Evolutionary conservation across 371 early-diverging fungal genomes (phyloP).

Genomic region (Amoeboaphelidium occidentale): DNA sequence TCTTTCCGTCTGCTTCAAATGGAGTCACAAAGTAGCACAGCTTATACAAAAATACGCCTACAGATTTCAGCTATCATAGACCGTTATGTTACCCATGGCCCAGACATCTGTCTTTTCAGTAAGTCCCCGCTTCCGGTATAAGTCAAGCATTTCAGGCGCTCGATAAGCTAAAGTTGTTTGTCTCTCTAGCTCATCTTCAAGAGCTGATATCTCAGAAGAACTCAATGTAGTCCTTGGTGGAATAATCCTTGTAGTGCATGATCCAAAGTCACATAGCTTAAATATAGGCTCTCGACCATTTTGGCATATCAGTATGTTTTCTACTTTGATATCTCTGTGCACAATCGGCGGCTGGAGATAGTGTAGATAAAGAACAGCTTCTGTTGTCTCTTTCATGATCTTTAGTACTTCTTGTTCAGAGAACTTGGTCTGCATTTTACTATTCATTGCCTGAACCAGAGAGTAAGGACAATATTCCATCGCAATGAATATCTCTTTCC

Average conservation of each 20-base stretch:
- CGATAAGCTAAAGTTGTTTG: slow-evolving; percentile 78
- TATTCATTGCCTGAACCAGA: too few relatives aligned
- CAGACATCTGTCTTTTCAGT: too few relatives aligned
- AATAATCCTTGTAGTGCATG: slow-evolving; percentile 41
- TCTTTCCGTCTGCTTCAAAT: too few relatives aligned
- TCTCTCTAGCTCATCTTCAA: slow-evolving; percentile 65
- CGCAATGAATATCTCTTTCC: too few relatives aligned
- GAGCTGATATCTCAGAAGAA: slow-evolving; percentile 25
- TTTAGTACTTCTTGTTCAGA: too few relatives aligned
- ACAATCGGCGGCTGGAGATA: slow-evolving; percentile 9
- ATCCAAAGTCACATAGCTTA: slow-evolving; percentile 86
- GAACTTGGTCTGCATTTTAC: too few relatives aligned
- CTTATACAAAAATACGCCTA: slow-evolving; percentile 76
- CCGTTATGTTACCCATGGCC: too few relatives aligned
- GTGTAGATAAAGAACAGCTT: too few relatives aligned
- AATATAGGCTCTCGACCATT: too few relatives aligned
- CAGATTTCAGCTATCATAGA: slow-evolving; percentile 25
- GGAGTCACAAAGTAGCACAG: slow-evolving; percentile 45
- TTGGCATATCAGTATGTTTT: not conserved
- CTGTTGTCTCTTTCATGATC: too few relatives aligned
- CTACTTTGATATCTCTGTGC: slow-evolving; percentile 9
- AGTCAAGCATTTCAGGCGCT: slow-evolving; percentile 74
- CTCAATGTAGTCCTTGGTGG: slow-evolving; percentile 18
- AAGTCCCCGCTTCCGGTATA: slow-evolving; percentile 45
- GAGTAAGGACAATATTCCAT: too few relatives aligned